Evolutionary conservation across 768 basidiomycete genomes (phyloP), one percentile per base, ranked within the genome.

Genomic region (Suillus subalutaceus): DNA sequence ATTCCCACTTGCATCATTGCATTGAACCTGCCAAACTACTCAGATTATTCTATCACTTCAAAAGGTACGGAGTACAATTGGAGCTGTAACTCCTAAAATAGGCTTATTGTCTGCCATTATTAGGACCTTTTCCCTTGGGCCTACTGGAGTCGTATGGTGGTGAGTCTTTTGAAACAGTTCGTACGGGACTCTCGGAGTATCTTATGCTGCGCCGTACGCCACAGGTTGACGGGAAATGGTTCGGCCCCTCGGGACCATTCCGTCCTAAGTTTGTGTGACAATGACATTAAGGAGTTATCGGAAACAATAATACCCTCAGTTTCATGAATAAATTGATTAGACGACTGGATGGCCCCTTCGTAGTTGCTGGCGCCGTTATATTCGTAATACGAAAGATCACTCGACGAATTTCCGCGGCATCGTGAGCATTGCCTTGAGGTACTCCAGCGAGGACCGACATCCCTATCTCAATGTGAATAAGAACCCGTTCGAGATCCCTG

Each of bases 41-140:
- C 71, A 91, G 90, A 64, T 68, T 88, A 4, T 96, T 92, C 83
- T 97, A 95, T 79, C 88, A 96, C 78, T 78, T 98, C 61, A 96
- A 96, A 96, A 90, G 84, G 90, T 85, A 73, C 23, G 69, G 2
- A 37, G 12, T 7, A 13, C 32, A 56, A 35, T 56, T 56, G 61
- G 44, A 63, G 59, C 43, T 9, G 48, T 43, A 30, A 41, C 63
- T 46, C 9, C 20, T 58, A 63, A 35, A 30, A n/a, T 55, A 30
- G 12, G 30, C 18, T 53, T 62, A 62, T 44, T 38, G 62, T 37
- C 43, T 41, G 66, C n/a, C 57, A 43, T 66, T 50, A 59, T 20
- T 62, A 74, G 75, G 72, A 81, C 62, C 32, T 78, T 46, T 76
- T 77, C 48, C 75, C 75, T n/a, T 83, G 81, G 76, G 87, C 83